Evolutionary conservation across 1,139 yeast genomes (phyloP).

Genomic region (Wickerhamomyces sp.): DNA sequence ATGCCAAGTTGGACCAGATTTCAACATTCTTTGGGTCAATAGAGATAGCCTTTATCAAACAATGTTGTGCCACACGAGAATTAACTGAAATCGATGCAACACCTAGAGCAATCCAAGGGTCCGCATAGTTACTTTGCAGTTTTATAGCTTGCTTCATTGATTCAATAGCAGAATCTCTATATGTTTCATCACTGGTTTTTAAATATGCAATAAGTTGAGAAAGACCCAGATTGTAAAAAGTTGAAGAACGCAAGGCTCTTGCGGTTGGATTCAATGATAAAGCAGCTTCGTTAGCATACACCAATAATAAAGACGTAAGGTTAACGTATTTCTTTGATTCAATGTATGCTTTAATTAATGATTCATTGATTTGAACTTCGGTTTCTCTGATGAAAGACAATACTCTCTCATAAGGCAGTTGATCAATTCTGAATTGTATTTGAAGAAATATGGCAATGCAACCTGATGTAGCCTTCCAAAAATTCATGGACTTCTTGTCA

Average conservation of each 20-base stretch:
- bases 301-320: slow-evolving; percentile 15
- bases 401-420: slow-evolving; percentile 42
- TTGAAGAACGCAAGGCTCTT: slow-evolving; percentile 53
- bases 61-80: slow-evolving; percentile 82
- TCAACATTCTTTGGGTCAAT: slow-evolving; percentile 63
- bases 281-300: slow-evolving; percentile 20
- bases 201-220: slow-evolving; percentile 50
- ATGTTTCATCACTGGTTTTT: slow-evolving; percentile 27
- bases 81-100: slow-evolving; percentile 56
- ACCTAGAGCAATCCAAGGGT: slow-evolving; percentile 83
- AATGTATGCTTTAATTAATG: slow-evolving; percentile 4
- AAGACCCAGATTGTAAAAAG: slow-evolving; percentile 68
- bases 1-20: slow-evolving; percentile 81
- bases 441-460: slow-evolving; percentile 40
- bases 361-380: slow-evolving; percentile 14
- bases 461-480: slow-evolving; percentile 52
- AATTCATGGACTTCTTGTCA: slow-evolving; percentile 36
- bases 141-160: slow-evolving; percentile 64
- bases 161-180: slow-evolving; percentile 48
- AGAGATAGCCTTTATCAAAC: slow-evolving; percentile 78
- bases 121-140: slow-evolving; percentile 63
- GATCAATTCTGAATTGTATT: slow-evolving; percentile 40
- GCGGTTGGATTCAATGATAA: slow-evolving; percentile 27
- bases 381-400: slow-evolving; percentile 30
- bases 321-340: slow-evolving; percentile 14